Evolutionary conservation across 148 eudicot species (phyloP).

Genomic region (Camellia lanceoleosa): DNA sequence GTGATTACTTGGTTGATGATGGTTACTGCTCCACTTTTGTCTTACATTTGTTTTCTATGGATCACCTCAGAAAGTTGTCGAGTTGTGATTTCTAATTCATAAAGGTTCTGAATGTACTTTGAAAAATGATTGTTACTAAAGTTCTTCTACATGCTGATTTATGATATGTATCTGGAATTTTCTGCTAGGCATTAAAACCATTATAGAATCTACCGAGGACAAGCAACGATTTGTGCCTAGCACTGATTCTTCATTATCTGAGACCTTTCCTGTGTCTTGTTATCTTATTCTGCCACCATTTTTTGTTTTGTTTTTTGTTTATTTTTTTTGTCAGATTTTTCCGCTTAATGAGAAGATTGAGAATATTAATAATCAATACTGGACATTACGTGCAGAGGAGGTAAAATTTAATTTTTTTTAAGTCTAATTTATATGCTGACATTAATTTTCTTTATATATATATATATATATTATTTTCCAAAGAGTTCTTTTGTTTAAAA

Average conservation of each 20-base stretch:
- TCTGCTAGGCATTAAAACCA: neutral
- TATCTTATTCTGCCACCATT: neutral
- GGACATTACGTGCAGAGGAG: conserved; percentile 29
- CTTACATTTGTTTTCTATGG: neutral
- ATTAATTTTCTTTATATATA: too few species aligned
- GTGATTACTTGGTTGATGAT: neutral
- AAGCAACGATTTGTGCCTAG: neutral
- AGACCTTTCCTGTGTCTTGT: neutral
- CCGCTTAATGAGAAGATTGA: conserved; percentile 26
- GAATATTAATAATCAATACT: conserved; percentile 23
- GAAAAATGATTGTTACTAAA: neutral
- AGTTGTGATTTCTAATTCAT: neutral
- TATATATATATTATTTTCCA: too few species aligned
- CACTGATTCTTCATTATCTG: neutral
- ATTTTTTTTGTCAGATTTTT: conserved; percentile 20
- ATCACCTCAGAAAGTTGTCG: neutral
- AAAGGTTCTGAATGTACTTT: neutral
- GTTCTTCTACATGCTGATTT: neutral
- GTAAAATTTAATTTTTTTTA: neutral
- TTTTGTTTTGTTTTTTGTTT: too few species aligned
- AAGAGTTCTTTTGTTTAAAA: too few species aligned
- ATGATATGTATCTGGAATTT: neutral
- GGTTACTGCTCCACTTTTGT: neutral
- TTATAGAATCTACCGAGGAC: neutral
- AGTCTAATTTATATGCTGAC: too few species aligned